Evolutionary conservation across 352 stramenopile genomes (phyloP), one percentile per base, ranked within the genome.

Genomic region (Phytopythium cucurbitacearum): DNA sequence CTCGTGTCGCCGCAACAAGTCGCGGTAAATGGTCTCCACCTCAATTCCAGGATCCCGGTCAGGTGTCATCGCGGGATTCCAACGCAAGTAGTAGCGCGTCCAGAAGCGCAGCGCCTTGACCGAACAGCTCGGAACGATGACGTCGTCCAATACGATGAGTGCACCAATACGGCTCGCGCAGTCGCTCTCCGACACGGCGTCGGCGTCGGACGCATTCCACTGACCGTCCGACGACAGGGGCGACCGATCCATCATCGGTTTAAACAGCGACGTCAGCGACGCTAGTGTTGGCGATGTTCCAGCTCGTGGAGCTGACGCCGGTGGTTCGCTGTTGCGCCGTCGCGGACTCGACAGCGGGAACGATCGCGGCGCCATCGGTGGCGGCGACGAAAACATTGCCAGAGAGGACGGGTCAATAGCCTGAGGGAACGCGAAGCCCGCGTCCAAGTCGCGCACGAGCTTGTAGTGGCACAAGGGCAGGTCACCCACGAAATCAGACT

Each of bases 71-170:
- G 68, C 74, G 0, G 80, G 70, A 41, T 94, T 80, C 78, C 80
- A 92, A 5, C 84, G 78, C 52, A 94, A 51, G 38, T 91, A 94
- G 53, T 92, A 94, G 12, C 79, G 69, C 10, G 72, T 67, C 84
- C 84, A 94, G 28, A 94, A 90, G 40, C 70, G 64, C 9, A 94
- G 58, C 37, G 77, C 71, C 32, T 87, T 88, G 12, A 87, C 79
- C 44, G 76, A 74, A 21, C 68, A 78, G 38, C 76, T 86, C 21
- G 81, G 84, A 7, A 88, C 64, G 13, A 94, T 77, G 38, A 92
- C 72, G 48, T 89, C 71, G 48, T 85, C 71, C 28, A 71, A 71
- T 3, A 62, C 65, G 1, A 58, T 58, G 21, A 71, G 62, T 11
- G 57, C 56, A 12, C 56, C 62, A 39, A 65, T 69, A 3, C 71